Conservation (phyloP, 805 yeast genomes). For the Saccharomycopsis malanga region DNA sequence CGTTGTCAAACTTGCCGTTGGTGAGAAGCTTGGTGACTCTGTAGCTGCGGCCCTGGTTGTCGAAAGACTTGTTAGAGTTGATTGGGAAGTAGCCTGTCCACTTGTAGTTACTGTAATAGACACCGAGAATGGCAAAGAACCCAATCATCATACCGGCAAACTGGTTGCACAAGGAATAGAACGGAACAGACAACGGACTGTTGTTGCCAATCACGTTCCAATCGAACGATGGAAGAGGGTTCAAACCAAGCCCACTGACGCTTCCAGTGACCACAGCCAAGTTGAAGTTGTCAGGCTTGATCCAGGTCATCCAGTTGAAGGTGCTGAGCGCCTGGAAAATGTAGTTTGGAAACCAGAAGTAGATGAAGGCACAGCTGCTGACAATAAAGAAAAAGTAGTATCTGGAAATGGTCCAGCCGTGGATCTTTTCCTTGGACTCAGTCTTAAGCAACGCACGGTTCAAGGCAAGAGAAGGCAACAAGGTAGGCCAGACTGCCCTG, state of each 20-base stretch:
- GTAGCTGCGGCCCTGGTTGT: constrained; percentile 43
- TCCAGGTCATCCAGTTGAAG: constrained; percentile 56
- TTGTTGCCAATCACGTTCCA: constrained; percentile 37
- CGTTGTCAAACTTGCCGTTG: constrained; percentile 38
- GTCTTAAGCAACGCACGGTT: constrained; percentile 38
- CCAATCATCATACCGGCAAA: constrained; percentile 31
- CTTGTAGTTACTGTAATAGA: constrained; percentile 36
- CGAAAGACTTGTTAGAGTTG: constrained; percentile 45
- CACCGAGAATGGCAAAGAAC: constrained; percentile 30
- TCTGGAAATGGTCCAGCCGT: constrained; percentile 31
- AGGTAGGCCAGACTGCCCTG: constrained; percentile 46
- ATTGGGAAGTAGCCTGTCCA: constrained; percentile 35
- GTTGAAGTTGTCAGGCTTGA: constrained; percentile 42
- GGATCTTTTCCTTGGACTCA: constrained; percentile 28
- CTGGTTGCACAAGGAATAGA: constrained; percentile 31
- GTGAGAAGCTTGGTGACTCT: constrained; percentile 42
- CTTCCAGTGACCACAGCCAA: constrained; percentile 44
- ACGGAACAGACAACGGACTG: constrained; percentile 39
- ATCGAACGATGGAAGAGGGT: constrained; percentile 48
- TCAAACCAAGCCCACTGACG: constrained; percentile 41
- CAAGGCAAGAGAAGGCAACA: constrained; percentile 40
- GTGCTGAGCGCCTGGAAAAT: constrained; percentile 36
- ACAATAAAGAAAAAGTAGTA: constrained; percentile 31
- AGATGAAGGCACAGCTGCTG: constrained; percentile 31
- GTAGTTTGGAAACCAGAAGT: constrained; percentile 42